Conservation (phyloP, 1,284 basidiomycete species). For the Phellinidium pouzarii region DNA sequence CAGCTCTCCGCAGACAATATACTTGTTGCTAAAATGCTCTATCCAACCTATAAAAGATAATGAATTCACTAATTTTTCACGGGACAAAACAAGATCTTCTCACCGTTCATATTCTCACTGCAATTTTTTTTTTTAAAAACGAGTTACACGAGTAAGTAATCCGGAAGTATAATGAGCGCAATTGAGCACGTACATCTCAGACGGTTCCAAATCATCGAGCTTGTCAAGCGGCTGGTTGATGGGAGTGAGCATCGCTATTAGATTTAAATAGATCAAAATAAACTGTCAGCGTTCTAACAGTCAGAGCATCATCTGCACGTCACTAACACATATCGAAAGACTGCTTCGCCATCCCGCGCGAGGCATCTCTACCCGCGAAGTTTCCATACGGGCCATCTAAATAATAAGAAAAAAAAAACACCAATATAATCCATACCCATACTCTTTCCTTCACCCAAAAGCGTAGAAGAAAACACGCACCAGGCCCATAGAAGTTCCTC, state of each 20-base stretch:
- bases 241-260: conserved; percentile 81
- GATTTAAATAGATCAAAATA: background rate
- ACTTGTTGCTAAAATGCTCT: conserved; percentile 85
- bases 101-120: conserved; percentile 87
- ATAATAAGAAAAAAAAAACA: background rate
- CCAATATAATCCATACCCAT: background rate
- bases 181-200: conserved; percentile 88
- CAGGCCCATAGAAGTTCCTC: conserved; percentile 87
- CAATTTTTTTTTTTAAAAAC: too few relatives aligned
- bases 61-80: background rate
- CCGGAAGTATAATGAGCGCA: too few relatives aligned
- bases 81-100: conserved; percentile 3
- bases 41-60: conserved; percentile 62
- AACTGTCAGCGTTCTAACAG: background rate
- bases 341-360: conserved; percentile 94
- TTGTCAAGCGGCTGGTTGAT: conserved; percentile 83
- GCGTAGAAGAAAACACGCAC: conserved; percentile 40
- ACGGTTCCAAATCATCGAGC: conserved; percentile 65
- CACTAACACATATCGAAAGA: conserved; percentile 80
- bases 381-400: conserved; percentile 93
- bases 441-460: conserved; percentile 6
- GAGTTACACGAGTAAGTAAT: too few relatives aligned
- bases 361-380: conserved; percentile 92
- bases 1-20: conserved; percentile 78
- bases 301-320: background rate